phyloP scores from a whole-genome alignment of 1,284 basidiomycete species.

The Chondrostereum purpureum region DNA sequence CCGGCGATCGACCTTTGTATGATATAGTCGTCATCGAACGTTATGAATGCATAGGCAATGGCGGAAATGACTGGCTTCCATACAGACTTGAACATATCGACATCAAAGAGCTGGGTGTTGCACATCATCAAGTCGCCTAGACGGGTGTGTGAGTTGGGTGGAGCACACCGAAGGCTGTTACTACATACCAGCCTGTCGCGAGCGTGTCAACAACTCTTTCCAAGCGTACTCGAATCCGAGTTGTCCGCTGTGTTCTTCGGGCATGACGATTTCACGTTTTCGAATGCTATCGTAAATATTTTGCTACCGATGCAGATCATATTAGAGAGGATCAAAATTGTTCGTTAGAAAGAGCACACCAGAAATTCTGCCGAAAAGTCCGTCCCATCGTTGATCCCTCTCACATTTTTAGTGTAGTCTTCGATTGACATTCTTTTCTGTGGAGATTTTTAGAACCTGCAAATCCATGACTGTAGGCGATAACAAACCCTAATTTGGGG shows the following conservation, averaged over 20 bases:
- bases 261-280: slow-evolving; percentile 94
- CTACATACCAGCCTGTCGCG: slow-evolving; percentile 68
- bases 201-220: slow-evolving; percentile 88
- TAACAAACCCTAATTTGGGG: slow-evolving; percentile 80
- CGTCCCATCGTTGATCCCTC: slow-evolving; percentile 85
- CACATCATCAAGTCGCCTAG: slow-evolving; percentile 74
- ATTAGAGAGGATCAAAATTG: slow-evolving; percentile 5
- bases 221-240: slow-evolving; percentile 98
- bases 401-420: slow-evolving; percentile 89
- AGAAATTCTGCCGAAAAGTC: slow-evolving; percentile 87
- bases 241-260: slow-evolving; percentile 95
- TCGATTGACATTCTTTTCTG: slow-evolving; percentile 96
- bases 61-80: slow-evolving; percentile 93
- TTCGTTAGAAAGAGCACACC: slow-evolving; percentile 39
- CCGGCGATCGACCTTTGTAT: slow-evolving; percentile 93
- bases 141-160: slow-evolving; percentile 7
- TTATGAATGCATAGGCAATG: slow-evolving; percentile 90
- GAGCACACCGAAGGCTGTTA: slow-evolving; percentile 3
- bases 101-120: slow-evolving; percentile 79
- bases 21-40: slow-evolving; percentile 94
- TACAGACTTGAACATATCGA: slow-evolving; percentile 85
- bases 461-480: background rate
- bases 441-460: too few relatives aligned
- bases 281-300: slow-evolving; percentile 92
- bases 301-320: slow-evolving; percentile 41